These are phyloP conservation scores for Aspergillus sp. DNA, from an alignment of 2,329 filamentous ascomycete genomes.

Conservation along the genomic window DNA sequence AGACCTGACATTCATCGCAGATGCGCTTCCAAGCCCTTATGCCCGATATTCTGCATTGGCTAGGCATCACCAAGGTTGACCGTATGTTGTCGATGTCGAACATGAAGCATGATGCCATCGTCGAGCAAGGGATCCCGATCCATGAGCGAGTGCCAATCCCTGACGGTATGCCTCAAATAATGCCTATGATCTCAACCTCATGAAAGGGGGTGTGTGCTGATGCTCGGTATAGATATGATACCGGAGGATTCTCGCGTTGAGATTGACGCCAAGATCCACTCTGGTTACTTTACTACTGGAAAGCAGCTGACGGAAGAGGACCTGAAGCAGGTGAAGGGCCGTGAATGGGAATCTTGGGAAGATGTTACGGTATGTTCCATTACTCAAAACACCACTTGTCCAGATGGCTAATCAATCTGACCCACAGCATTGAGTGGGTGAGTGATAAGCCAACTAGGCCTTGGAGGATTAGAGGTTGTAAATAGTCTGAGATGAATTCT, in stretches of 20 bases:
- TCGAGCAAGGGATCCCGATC: constrained; percentile 60
- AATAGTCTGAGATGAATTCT: neutral
- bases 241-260: constrained; percentile 89
- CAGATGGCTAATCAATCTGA: neutral
- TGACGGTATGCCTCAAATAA: constrained; percentile 41
- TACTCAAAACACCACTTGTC: neutral
- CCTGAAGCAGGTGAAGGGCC: constrained; percentile 75
- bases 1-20: constrained; percentile 25
- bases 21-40: constrained; percentile 97
- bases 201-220: neutral
- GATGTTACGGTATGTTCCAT: constrained; percentile 32
- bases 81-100: constrained; percentile 97
- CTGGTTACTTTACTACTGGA: constrained; percentile 77
- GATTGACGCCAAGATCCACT: constrained; percentile 94
- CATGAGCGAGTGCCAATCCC: constrained; percentile 84
- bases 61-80: constrained; percentile 95
- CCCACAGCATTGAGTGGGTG: neutral
- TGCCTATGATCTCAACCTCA: neutral
- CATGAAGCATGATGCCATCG: constrained; percentile 48
- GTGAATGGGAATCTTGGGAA: constrained; percentile 71
- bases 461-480: no score
- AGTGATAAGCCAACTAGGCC: no score
- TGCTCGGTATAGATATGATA: constrained; percentile 61
- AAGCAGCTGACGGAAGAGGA: constrained; percentile 84
- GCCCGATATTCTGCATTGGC: constrained; percentile 94